Conservation (phyloP, 1,284 basidiomycete species). For the Salmacisia buchloeana region DNA sequence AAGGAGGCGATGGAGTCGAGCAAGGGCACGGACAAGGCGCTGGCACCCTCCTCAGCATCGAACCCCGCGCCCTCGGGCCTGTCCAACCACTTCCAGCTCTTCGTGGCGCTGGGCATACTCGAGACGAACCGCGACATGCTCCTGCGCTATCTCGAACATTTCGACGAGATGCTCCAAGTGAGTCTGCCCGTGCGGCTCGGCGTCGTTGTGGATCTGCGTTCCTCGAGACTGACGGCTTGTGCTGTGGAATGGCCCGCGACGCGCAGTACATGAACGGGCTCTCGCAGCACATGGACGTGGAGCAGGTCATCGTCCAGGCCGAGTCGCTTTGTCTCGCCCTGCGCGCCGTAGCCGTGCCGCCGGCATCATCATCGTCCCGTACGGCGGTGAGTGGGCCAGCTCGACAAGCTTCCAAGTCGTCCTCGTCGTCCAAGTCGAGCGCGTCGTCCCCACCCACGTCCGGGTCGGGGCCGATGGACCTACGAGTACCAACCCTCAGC, state of each 20-base stretch:
- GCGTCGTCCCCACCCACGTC: too few species aligned
- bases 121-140: conserved; percentile 91
- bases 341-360: not conserved
- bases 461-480: too few species aligned
- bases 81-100: conserved; percentile 68
- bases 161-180: conserved; percentile 50
- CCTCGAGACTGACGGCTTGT: not conserved
- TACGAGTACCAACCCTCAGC: too few species aligned
- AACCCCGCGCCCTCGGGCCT: not conserved
- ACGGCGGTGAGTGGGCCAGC: not conserved
- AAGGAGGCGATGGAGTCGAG: not conserved
- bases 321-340: conserved; percentile 12
- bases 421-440: too few species aligned
- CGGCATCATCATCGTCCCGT: not conserved
- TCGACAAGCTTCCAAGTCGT: too few species aligned
- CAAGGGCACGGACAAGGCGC: not conserved
- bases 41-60: not conserved
- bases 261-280: conserved; percentile 17
- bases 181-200: too few species aligned
- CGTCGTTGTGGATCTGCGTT: too few species aligned
- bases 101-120: conserved; percentile 85
- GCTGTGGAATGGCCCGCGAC: not conserved
- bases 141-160: conserved; percentile 81
- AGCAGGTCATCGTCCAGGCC: conserved; percentile 12
- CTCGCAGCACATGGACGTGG: conserved; percentile 17